Evolutionary conservation across 1,284 basidiomycete genomes (phyloP), one percentile per base, ranked within the genome.

Genomic region (Apiotrichum laibachii): DNA sequence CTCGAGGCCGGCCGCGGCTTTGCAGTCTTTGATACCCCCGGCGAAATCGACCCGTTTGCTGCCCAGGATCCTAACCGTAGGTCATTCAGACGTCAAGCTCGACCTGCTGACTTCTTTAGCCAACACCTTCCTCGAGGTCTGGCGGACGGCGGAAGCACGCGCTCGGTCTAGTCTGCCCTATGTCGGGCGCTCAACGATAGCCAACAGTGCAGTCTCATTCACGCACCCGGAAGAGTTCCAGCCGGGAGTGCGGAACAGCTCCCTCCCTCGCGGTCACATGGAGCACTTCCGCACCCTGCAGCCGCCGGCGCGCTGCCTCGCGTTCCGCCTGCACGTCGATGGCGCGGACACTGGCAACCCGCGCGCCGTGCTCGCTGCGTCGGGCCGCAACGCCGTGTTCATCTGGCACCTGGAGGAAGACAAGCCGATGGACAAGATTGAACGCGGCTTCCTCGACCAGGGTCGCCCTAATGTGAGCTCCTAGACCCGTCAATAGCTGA

Each of bases 1-100:
- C 50, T 77, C 6, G 75, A 77, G 45, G 70, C 71, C n/a, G 68
- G 64, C 16, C 66, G 67, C 6, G 75, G 75, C 1, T 68, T 65
- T 44, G 61, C 65, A 3, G 62, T 71, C n/a, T 75, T 77, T 31
- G 47, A 63, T 48, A 52, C 59, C 12, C 53, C 56, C 5, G 55
- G 57, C 7, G 26, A 44, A 18, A 55, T 60, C 9, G 31, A 53
- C 13, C 59, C 59, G 0, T 16, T 52, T 3, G 42, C 50, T 22
- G 21, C 53, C 12, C 44, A 56, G 15, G 35, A 49, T 5, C 16
- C 21, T n/a, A 37, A 54, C 51, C 34, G 55, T 47, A 21, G 21
- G 51, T 39, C 26, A 3, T n/a, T 13, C 12, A 33, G 15, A 7
- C 6, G 5, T 39, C 26, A 31, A 7, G 26, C n/a, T 31, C 26